phyloP scores from a whole-genome alignment of 768 basidiomycete genomes.

The Gautieria morchelliformis region DNA sequence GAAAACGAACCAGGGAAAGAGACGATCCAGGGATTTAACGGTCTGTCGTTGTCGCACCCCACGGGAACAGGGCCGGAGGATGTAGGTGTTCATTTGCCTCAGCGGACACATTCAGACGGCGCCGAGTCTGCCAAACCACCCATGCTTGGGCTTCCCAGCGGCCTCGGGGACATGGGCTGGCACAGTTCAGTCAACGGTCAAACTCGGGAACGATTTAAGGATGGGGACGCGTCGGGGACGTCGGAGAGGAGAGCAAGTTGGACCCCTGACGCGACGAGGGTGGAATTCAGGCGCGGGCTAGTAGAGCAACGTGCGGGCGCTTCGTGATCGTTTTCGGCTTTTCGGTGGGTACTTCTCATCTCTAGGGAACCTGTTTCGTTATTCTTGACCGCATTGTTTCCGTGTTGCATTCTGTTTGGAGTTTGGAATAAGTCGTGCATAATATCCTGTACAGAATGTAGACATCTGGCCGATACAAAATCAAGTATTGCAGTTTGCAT shows the following conservation, averaged over 20 bases:
- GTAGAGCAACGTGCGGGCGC: not conserved
- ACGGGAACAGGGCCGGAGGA: not conserved
- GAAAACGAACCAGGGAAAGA: not conserved
- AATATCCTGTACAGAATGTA: too few species aligned
- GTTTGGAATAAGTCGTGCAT: too few species aligned
- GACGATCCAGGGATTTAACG: not conserved
- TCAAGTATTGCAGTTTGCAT: too few species aligned
- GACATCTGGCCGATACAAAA: too few species aligned
- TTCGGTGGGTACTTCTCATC: not conserved
- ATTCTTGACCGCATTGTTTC: not conserved
- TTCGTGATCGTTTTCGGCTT: not conserved
- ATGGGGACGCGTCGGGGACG: not conserved
- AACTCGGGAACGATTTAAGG: not conserved
- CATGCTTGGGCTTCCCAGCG: not conserved
- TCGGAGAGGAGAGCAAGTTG: conserved; percentile 7
- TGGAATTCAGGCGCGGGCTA: not conserved
- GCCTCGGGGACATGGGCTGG: not conserved
- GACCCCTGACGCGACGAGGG: not conserved
- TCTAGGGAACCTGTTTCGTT: not conserved
- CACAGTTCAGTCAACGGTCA: not conserved
- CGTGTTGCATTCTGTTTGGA: too few species aligned
- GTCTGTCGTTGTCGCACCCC: not conserved
- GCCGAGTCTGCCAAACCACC: not conserved
- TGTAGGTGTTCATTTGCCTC: not conserved
- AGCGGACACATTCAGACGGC: conserved; percentile 6